Evolutionary conservation across 2,329 filamentous ascomycete species (phyloP).

Genomic region (Pyricularia sp.): DNA sequence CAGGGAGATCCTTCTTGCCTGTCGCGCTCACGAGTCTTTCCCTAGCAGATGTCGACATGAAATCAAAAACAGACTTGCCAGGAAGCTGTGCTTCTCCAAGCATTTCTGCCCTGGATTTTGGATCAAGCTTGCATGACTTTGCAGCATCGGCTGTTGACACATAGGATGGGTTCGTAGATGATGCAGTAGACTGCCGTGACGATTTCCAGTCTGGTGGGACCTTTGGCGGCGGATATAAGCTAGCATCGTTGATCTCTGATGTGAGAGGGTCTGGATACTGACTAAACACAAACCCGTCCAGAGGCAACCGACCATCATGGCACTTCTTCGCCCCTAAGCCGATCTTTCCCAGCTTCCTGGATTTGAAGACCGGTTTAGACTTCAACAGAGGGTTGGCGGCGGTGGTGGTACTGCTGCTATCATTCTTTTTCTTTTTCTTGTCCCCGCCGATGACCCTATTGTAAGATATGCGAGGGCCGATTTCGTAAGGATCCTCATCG

Average conservation of each 20-base stretch:
- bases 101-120: constrained; percentile 65
- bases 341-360: constrained; percentile 47
- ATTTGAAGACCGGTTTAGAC: constrained; percentile 65
- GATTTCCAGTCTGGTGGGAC: constrained; percentile 70
- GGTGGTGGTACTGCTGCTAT: constrained; percentile 22
- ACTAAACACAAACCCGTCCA: constrained; percentile 72
- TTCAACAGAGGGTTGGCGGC: constrained; percentile 54
- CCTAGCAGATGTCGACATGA: constrained; percentile 67
- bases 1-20: constrained; percentile 68
- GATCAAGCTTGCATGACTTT: constrained; percentile 65
- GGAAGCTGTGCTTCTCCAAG: constrained; percentile 75
- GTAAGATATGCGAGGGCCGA: constrained; percentile 85
- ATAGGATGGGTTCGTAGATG: constrained; percentile 29
- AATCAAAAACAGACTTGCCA: constrained; percentile 94
- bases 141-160: constrained; percentile 69
- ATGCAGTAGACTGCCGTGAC: constrained; percentile 19
- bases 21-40: constrained; percentile 68
- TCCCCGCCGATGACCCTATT: constrained; percentile 73
- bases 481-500: constrained; percentile 87
- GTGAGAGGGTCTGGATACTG: constrained; percentile 37
- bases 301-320: constrained; percentile 70
- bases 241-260: constrained; percentile 29
- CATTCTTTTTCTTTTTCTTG: constrained; percentile 61
- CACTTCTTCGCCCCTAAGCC: constrained; percentile 55
- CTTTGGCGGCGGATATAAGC: constrained; percentile 52